Evolutionary conservation across 2,329 filamentous ascomycete genomes (phyloP), one percentile per base, ranked within the genome.

Genomic region (Cladosporium colombiae): DNA sequence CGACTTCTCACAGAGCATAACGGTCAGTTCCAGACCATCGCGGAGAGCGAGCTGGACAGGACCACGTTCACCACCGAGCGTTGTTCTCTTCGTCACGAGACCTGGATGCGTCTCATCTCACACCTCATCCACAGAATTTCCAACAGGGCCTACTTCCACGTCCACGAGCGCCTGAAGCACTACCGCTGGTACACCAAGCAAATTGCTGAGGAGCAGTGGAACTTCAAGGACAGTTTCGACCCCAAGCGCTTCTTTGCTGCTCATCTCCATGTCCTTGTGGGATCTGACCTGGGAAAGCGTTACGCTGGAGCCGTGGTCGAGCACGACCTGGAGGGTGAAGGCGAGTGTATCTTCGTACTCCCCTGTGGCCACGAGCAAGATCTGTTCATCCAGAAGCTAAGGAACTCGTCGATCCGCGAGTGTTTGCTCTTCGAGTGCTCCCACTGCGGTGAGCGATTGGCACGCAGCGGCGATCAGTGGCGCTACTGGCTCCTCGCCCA

Each of bases 131-230:
- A 14, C 11, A 18, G 58, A 2, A 21, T 18, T 10, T 52, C 44
- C 18, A 23, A 62, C 58, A 35, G 58, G n/a, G 58, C 58, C 4
- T 52, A 62, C 29, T 62, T 50, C 29, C 58, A 62, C 27, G 58
- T 62, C 29, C 40, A 62, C 35, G 35, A 58, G 21, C n/a, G 23
- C 10, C 14, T 58, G 33, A 27, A 25, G 21, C 33, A 23, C 35
- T 58, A 44, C 27, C 33, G 56, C 21, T 58, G 56, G 56, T 58
- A 58, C 27, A 6, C 11, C 2, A 40, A 58, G 35, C 33, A 40
- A n/a, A 18, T 18, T 23, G 23, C n/a, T 2, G 33, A 40, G 5
- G 56, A 58, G 21, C 21, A 40, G 13, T 58, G 56, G 56, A 35
- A 44, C 23, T 40, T 13, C n/a, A 35, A 58, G 16, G 23, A 40